These are phyloP conservation scores for Candida broadrunensis DNA, from an alignment of 805 yeast genomes.

Conservation along the genomic window DNA sequence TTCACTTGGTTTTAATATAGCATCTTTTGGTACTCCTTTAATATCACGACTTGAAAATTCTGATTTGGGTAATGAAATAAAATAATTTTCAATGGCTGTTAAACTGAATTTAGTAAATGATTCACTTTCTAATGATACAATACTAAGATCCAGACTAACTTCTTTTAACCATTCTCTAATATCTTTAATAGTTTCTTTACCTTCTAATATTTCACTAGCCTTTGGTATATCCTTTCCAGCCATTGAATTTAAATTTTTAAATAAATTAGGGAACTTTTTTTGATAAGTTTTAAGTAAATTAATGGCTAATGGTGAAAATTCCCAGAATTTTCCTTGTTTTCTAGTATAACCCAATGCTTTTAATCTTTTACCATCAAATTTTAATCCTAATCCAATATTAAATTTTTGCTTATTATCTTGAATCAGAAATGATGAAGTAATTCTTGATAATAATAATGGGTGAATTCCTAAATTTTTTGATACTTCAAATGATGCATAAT, in stretches of 20 bases:
- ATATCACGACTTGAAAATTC: slow-evolving; percentile 51
- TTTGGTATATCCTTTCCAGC: slow-evolving; percentile 33
- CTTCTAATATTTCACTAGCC: slow-evolving; percentile 32
- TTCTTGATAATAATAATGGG: slow-evolving; percentile 67
- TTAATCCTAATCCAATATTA: slow-evolving; percentile 81
- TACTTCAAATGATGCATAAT: slow-evolving; percentile 64
- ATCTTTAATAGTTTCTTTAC: slow-evolving; percentile 43
- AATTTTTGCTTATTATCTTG: slow-evolving; percentile 42
- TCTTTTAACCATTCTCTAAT: slow-evolving; percentile 49
- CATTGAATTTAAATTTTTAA: slow-evolving; percentile 34
- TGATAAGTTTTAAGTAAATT: slow-evolving; percentile 61
- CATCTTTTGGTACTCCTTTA: slow-evolving; percentile 80
- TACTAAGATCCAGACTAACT: slow-evolving; percentile 45
- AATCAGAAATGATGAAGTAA: slow-evolving; percentile 72
- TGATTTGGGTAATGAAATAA: slow-evolving; percentile 45
- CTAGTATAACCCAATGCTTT: slow-evolving; percentile 88
- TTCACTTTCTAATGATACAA: slow-evolving; percentile 76
- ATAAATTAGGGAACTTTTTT: slow-evolving; percentile 58
- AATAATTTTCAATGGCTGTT: slow-evolving; percentile 60
- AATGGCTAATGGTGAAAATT: slow-evolving; percentile 72
- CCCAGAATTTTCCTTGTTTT: slow-evolving; percentile 67
- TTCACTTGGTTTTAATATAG: slow-evolving; percentile 71
- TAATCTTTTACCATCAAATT: slow-evolving; percentile 72
- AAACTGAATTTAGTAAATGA: slow-evolving; percentile 67
- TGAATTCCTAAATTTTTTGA: slow-evolving; percentile 55